These are phyloP conservation scores for Fusarium xyrophilum DNA, from an alignment of 2,329 filamentous ascomycete species.

Conservation along the genomic window DNA sequence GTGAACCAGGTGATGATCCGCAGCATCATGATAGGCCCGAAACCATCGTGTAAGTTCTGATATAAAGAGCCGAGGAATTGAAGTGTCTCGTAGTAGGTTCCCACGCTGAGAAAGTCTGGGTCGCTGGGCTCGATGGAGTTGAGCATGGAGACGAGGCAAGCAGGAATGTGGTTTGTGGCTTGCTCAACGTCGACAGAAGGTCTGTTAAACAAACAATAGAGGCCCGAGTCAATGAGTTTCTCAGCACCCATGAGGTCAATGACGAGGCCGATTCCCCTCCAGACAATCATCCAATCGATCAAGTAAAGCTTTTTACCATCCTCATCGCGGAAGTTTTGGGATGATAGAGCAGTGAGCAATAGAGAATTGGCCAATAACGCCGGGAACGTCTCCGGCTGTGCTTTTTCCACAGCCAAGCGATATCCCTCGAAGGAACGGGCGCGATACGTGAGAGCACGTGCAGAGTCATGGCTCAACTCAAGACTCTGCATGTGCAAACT, in stretches of 20 bases:
- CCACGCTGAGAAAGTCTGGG: constrained; percentile 49
- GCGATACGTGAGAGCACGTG: constrained; percentile 54
- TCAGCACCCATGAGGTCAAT: constrained; percentile 46
- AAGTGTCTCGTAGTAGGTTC: constrained; percentile 55
- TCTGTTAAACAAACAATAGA: constrained; percentile 57
- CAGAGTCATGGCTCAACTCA: constrained; percentile 48
- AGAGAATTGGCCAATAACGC: constrained; percentile 61
- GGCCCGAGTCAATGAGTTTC: constrained; percentile 49
- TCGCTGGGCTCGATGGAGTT: constrained; percentile 53
- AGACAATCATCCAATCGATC: constrained; percentile 63
- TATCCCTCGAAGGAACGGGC: constrained; percentile 59
- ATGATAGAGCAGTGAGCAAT: constrained; percentile 58
- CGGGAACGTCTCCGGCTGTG: constrained; percentile 54
- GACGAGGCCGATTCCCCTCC: constrained; percentile 60
- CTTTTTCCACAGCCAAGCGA: constrained; percentile 57
- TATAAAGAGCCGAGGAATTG: constrained; percentile 61
- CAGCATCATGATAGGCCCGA: constrained; percentile 54
- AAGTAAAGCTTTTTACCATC: constrained; percentile 56
- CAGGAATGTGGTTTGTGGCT: constrained; percentile 52
- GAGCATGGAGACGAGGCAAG: constrained; percentile 58
- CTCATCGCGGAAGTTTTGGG: constrained; percentile 58
- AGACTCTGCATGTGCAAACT: constrained; percentile 57
- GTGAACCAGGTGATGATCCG: constrained; percentile 62
- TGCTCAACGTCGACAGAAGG: constrained; percentile 56
- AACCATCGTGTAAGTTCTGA: constrained; percentile 53